Conservation (phyloP, 371 early-diverging fungal species). For the Rhizomucor miehei region DNA sequence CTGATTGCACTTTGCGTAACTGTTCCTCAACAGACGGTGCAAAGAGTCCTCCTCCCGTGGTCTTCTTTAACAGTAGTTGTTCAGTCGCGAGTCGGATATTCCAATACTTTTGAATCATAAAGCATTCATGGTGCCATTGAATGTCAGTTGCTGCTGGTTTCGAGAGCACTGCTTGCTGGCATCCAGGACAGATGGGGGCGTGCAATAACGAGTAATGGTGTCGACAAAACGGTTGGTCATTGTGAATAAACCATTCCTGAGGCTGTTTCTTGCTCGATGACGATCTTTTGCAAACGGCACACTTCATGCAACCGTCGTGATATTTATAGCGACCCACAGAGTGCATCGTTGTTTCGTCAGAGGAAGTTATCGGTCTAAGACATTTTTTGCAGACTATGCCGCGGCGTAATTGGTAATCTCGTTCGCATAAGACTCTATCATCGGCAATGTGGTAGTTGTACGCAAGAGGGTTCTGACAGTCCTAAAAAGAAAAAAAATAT, state of each 20-base stretch:
- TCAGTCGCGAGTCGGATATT: slow-evolving; percentile 9
- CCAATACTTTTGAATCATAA: slow-evolving; percentile 71
- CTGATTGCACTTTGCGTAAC: slow-evolving; percentile 4
- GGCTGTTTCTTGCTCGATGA: not conserved
- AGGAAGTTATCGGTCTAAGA: too few species aligned
- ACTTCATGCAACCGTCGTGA: too few species aligned
- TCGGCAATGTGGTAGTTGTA: too few species aligned
- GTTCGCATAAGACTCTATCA: too few species aligned
- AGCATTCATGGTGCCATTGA: slow-evolving; percentile 97
- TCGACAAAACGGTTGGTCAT: slow-evolving; percentile 82
- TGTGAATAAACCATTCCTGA: slow-evolving; percentile 68
- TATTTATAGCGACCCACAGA: too few species aligned
- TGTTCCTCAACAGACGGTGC: slow-evolving; percentile 1
- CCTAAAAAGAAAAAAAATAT: too few species aligned
- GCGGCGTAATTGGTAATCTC: too few species aligned
- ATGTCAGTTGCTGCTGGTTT: slow-evolving; percentile 76
- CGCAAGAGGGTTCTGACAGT: too few species aligned
- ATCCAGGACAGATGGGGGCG: slow-evolving; percentile 87
- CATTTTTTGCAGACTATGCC: too few species aligned
- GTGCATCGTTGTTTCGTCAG: too few species aligned
- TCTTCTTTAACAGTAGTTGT: not conserved
- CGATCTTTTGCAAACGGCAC: not conserved
- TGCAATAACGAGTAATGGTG: slow-evolving; percentile 82
- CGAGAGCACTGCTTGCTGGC: slow-evolving; percentile 83
- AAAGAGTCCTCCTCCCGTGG: not conserved